Evolutionary conservation across 495 filamentous ascomycete species (phyloP), one percentile per base, ranked within the genome.

Genomic region (Annulohypoxylon stygium): DNA sequence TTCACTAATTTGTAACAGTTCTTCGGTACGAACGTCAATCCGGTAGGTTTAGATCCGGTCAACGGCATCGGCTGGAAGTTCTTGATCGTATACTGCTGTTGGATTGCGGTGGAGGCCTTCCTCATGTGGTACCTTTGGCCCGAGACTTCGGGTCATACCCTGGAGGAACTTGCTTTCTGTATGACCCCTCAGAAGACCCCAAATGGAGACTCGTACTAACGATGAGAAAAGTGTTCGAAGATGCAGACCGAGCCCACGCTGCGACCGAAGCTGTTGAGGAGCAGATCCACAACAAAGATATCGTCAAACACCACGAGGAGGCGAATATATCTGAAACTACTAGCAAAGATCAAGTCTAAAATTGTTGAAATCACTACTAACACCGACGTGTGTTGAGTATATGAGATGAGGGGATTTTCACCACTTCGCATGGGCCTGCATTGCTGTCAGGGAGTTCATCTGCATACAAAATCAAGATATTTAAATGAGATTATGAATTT

Each of bases 11-110:
- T 8, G 18, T 41, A 54, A 12, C 53, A 80, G 67, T 89, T 90
- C 79, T 88, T 89, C 75, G 88, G 88, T 55, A 89, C 85, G 1
- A 90, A 89, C 69, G 86, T 90, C 58, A 92, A 91, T 78, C 89
- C 89, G 0, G 84, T 92, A 45, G 89, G 87, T 26, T 77, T 92
- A 12, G 81, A 78, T 37, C 76, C 76, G 0, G 30, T 70, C 12
- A 59, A 79, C 30, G 83, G 78, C 20, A 88, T 90, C 54, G 80
- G 81, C 11, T 92, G 90, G 90, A 87, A 84, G 71, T 91, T 87
- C 80, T 84, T 90, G 36, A 81, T 90, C 41, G 86, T 89, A 34
- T 91, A 91, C 79, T 88, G 83, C 74, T 83, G 83, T 76, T 89
- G 86, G 87, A 79, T 90, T 53, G 79, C 77, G 0, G 83, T 88